Evolutionary conservation across 2,329 filamentous ascomycete species (phyloP).

Genomic region (Epichloe amarillans): DNA sequence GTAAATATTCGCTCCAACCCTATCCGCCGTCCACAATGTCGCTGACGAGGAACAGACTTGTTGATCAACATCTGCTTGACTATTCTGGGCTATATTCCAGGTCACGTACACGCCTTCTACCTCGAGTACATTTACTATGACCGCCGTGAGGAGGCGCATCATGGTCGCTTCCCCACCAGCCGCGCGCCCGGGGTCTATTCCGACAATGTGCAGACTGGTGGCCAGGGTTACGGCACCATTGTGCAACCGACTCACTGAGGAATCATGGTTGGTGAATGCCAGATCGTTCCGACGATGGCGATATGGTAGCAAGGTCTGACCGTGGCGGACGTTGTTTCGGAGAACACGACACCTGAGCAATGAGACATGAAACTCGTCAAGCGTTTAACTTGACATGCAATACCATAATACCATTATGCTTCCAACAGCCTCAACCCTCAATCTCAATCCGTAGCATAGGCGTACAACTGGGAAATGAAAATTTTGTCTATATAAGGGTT

Average conservation of each 20-base stretch:
- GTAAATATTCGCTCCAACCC: conserved; percentile 18
- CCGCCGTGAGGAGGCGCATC: conserved; percentile 47
- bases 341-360: neutral
- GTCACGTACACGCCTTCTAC: conserved; percentile 71
- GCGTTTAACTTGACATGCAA: too few species aligned
- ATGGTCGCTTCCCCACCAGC: conserved; percentile 38
- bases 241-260: conserved; percentile 16
- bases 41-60: conserved; percentile 32
- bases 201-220: conserved; percentile 59
- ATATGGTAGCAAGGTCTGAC: neutral
- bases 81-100: conserved; percentile 59
- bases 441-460: too few species aligned
- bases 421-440: too few species aligned
- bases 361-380: neutral
- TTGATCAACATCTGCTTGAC: conserved; percentile 56
- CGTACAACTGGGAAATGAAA: too few species aligned
- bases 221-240: conserved; percentile 47
- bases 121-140: conserved; percentile 74
- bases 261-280: neutral
- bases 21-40: neutral
- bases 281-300: too few species aligned
- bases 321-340: neutral
- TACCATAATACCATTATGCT: too few species aligned
- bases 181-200: conserved; percentile 60
- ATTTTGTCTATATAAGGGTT: too few species aligned